phyloP scores from a whole-genome alignment of 345 rosid species.

The Citrus glauca region DNA sequence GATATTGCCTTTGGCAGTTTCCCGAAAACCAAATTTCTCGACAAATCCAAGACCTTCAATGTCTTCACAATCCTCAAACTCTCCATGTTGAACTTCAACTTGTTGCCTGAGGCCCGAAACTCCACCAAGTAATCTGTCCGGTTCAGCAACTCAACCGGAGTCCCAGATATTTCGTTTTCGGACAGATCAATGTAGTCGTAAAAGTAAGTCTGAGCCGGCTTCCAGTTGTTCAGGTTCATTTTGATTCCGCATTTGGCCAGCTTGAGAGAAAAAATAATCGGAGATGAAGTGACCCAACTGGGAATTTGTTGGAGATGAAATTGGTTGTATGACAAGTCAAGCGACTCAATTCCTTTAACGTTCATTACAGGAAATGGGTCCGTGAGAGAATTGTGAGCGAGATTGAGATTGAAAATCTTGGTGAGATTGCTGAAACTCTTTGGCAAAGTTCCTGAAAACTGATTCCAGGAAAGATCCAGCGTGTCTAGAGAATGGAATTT shows the following conservation, averaged over 20 bases:
- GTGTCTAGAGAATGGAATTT: constrained; percentile 59
- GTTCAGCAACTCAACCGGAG: constrained; percentile 48
- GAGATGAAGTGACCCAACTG: constrained; percentile 69
- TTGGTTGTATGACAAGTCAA: constrained; percentile 59
- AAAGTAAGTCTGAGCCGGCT: constrained; percentile 59
- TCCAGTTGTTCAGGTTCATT: constrained; percentile 49
- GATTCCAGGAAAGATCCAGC: constrained; percentile 58
- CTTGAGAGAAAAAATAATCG: constrained; percentile 65
- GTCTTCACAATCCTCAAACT: constrained; percentile 35
- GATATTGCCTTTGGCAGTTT: constrained; percentile 47
- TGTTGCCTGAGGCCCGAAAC: constrained; percentile 48
- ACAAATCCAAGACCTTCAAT: constrained; percentile 49
- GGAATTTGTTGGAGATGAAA: constrained; percentile 64
- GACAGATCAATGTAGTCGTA: constrained; percentile 74
- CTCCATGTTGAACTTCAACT: constrained; percentile 50
- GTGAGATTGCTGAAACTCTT: constrained; percentile 59
- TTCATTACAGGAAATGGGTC: constrained; percentile 72
- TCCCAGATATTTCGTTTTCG: constrained; percentile 59
- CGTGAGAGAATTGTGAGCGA: constrained; percentile 49
- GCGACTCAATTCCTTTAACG: constrained; percentile 75
- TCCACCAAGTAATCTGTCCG: constrained; percentile 51
- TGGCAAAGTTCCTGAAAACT: constrained; percentile 45
- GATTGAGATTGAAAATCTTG: constrained; percentile 76
- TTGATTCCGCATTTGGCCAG: constrained; percentile 71
- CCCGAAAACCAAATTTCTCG: constrained; percentile 54